Evolutionary conservation across 108 stramenopile species (phyloP).

Genomic region (Nitzschia sp.): DNA sequence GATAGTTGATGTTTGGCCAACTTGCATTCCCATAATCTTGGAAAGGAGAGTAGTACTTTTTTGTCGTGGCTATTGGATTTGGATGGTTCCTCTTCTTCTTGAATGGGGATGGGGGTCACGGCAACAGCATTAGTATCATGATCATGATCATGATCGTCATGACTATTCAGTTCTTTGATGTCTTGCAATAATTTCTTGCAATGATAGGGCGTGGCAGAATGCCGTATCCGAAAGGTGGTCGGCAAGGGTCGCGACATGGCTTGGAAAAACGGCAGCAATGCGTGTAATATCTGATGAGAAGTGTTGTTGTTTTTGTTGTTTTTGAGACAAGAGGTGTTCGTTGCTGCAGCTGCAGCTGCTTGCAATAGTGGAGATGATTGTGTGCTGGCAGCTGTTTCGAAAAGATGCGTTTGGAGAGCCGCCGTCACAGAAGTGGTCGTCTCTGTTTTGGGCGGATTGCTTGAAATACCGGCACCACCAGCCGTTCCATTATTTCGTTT

Average conservation of each 20-base stretch:
- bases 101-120: too few relatives aligned
- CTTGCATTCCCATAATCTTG: conserved; percentile 26
- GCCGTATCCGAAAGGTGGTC: conserved; percentile 43
- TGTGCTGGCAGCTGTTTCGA: not conserved
- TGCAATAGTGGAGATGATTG: not conserved
- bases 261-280: conserved; percentile 39
- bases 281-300: not conserved
- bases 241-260: conserved; percentile 40
- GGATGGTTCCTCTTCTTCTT: not conserved
- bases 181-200: not conserved
- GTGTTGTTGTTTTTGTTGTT: conserved; percentile 1
- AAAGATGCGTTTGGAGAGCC: too few relatives aligned
- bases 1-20: not conserved
- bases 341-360: too few relatives aligned
- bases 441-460: not conserved
- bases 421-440: not conserved
- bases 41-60: not conserved
- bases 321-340: not conserved
- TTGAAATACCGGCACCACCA: not conserved
- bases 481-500: conserved; percentile 33
- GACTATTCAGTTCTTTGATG: not conserved
- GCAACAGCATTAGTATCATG: too few relatives aligned
- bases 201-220: not conserved
- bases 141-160: too few relatives aligned
- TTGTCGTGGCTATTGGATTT: not conserved